Evolutionary conservation across 1,139 yeast species (phyloP).

Genomic region (Blastobotrys capitulatus): DNA sequence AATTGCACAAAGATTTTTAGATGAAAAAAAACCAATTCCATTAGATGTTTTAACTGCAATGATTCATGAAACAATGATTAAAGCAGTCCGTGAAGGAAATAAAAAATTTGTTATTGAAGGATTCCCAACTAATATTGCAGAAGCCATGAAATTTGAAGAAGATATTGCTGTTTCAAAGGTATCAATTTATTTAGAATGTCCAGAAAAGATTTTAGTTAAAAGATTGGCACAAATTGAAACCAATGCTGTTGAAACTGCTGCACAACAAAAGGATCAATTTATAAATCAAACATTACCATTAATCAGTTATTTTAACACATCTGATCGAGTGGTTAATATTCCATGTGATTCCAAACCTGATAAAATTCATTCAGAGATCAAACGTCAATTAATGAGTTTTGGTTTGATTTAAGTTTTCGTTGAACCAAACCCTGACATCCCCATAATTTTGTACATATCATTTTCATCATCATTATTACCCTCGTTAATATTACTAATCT

Average conservation of each 20-base stretch:
- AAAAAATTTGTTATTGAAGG: slow-evolving; percentile 78
- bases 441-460: slow-evolving; percentile 49
- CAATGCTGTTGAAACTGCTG: slow-evolving; percentile 55
- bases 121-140: slow-evolving; percentile 96
- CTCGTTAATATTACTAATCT: slow-evolving; percentile 13
- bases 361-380: slow-evolving; percentile 60
- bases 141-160: slow-evolving; percentile 83
- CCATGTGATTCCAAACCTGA: slow-evolving; percentile 76
- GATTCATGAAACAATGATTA: slow-evolving; percentile 68
- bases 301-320: slow-evolving; percentile 69
- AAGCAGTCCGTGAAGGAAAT: slow-evolving; percentile 45
- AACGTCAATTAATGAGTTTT: slow-evolving; percentile 19
- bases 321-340: slow-evolving; percentile 70
- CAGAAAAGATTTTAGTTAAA: slow-evolving; percentile 76
- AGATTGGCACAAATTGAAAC: slow-evolving; percentile 36
- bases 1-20: slow-evolving; percentile 72
- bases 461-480: slow-evolving; percentile 18
- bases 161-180: slow-evolving; percentile 65
- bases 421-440: slow-evolving; percentile 38
- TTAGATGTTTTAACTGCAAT: slow-evolving; percentile 87
- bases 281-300: slow-evolving; percentile 78
- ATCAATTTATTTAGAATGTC: slow-evolving; percentile 87
- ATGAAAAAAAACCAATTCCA: slow-evolving; percentile 86
- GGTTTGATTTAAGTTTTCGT: slow-evolving; percentile 5
- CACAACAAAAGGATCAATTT: slow-evolving; percentile 33